A percentile compares a stretch with the other conserved stretches of the same genome.
Conservation (phyloP, 148 eudicot species). For the Rhododendron griersonianum region DNA sequence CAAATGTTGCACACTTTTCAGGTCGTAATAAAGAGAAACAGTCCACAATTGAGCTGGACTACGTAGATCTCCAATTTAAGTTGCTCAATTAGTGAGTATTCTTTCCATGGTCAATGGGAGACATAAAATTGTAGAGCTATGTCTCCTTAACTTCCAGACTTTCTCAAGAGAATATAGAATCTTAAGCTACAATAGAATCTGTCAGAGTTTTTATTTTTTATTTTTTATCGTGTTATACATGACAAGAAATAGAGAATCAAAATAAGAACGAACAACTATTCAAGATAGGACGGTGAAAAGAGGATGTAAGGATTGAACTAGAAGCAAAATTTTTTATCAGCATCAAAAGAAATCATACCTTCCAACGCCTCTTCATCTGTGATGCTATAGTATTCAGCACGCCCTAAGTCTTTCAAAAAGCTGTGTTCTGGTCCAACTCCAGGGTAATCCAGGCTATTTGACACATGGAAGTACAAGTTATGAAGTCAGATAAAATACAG, state of each 20-base stretch:
- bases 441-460: constrained; percentile 79
- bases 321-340: neutral
- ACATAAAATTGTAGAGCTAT: neutral
- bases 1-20: neutral
- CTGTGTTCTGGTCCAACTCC: constrained; percentile 99
- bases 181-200: neutral
- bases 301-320: neutral
- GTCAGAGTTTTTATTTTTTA: neutral
- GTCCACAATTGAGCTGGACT: neutral
- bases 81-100: neutral
- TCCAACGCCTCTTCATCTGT: constrained; percentile 93
- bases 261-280: neutral
- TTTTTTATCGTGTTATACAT: neutral
- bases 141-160: neutral
- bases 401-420: constrained; percentile 84
- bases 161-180: neutral
- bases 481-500: neutral
- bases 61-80: neutral
- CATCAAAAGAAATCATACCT: constrained; percentile 38
- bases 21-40: neutral
- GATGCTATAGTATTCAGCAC: constrained; percentile 85
- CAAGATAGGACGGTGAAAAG: neutral
- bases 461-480: neutral
- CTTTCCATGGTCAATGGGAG: neutral
- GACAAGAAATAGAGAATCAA: neutral